These are phyloP conservation scores for Hymenoscyphus albidus DNA, from an alignment of 2,329 filamentous ascomycete species.

Conservation along the genomic window DNA sequence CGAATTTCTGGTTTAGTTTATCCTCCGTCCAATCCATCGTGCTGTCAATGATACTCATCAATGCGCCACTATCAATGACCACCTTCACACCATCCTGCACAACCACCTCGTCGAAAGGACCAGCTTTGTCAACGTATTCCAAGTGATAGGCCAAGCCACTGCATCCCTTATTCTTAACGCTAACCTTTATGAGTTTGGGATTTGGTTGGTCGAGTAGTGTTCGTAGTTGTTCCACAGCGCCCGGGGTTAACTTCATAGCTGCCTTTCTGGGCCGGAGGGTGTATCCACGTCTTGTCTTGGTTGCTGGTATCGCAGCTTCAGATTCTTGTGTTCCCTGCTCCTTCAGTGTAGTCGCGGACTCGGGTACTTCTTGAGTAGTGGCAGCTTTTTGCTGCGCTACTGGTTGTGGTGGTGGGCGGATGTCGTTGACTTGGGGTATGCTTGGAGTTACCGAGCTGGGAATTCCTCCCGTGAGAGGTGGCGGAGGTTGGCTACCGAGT, in stretches of 20 bases:
- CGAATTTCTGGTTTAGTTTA: conserved; percentile 85
- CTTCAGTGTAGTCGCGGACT: conserved; percentile 47
- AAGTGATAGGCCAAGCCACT: conserved; percentile 90
- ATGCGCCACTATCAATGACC: conserved; percentile 91
- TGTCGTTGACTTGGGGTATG: conserved; percentile 41
- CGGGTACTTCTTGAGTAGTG: conserved; percentile 63
- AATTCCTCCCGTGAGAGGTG: conserved; percentile 41
- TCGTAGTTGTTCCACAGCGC: conserved; percentile 75
- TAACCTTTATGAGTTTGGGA: conserved; percentile 89
- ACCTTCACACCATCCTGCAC: conserved; percentile 97
- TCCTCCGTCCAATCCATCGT: conserved; percentile 99
- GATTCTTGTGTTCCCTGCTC: conserved; percentile 67
- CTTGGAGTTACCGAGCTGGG: conserved; percentile 48
- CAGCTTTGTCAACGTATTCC: conserved; percentile 91
- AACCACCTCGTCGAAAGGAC: conserved; percentile 82
- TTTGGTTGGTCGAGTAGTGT: conserved; percentile 77
- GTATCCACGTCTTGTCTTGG: conserved; percentile 50
- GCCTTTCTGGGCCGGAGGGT: conserved; percentile 76
- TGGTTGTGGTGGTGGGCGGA: conserved; percentile 42
- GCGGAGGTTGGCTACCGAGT: conserved; percentile 52
- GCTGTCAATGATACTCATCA: conserved; percentile 96
- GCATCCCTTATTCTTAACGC: conserved; percentile 90
- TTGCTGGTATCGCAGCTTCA: conserved; percentile 40
- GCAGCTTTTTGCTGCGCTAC: conserved; percentile 40
- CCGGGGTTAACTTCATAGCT: conserved; percentile 78